Conservation (phyloP, 1,284 basidiomycete species). For the Porogramme epimiltina region DNA sequence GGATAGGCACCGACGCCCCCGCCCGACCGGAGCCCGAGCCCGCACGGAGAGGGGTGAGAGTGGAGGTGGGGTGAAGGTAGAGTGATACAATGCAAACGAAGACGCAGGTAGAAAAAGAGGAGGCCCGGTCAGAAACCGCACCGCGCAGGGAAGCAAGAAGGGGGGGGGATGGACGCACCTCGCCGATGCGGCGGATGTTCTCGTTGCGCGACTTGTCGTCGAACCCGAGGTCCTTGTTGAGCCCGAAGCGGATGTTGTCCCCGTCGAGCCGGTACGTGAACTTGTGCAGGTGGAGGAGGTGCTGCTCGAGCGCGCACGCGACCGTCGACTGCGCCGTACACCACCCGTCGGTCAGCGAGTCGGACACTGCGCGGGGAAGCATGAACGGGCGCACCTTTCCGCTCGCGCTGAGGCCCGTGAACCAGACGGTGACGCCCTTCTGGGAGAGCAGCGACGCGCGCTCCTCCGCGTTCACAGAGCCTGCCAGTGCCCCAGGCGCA, state of each 20-base stretch:
- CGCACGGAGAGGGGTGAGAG: no score
- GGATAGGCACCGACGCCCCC: no score
- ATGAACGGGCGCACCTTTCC: conserved; percentile 66
- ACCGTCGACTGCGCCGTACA: conserved; percentile 82
- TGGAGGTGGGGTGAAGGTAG: no score
- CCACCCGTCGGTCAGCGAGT: conserved; percentile 1
- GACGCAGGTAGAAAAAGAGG: neutral
- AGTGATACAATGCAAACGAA: no score
- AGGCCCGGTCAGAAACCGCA: neutral
- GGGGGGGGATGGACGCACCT: conserved; percentile 52
- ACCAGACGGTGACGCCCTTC: conserved; percentile 89
- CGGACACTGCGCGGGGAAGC: neutral
- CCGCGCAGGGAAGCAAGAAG: neutral
- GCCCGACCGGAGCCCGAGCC: no score
- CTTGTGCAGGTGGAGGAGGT: conserved; percentile 85
- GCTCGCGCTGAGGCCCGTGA: conserved; percentile 91
- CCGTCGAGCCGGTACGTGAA: conserved; percentile 94
- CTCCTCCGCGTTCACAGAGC: conserved; percentile 73
- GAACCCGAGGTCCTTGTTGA: conserved; percentile 99
- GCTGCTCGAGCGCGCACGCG: conserved; percentile 95
- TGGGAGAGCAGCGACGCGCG: conserved; percentile 73
- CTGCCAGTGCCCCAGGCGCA: no score
- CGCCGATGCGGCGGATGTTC: conserved; percentile 97
- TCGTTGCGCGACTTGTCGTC: conserved; percentile 94
- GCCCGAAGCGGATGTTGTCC: conserved; percentile 95